Evolutionary conservation across 257 asterid species (phyloP).

Genomic region (Osmanthus fragrans): DNA sequence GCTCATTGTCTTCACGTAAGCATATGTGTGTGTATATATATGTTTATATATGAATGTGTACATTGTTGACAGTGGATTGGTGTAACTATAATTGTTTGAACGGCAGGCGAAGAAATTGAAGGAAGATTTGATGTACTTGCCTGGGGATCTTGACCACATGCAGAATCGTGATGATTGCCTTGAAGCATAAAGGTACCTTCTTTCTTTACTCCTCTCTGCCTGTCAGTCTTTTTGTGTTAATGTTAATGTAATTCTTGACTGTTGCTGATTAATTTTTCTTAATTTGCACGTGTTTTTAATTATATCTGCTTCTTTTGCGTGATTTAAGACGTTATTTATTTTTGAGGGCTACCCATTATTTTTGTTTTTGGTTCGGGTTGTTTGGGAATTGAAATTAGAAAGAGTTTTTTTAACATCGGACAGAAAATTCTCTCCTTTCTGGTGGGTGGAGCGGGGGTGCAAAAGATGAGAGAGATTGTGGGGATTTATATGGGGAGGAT

Average conservation of each 20-base stretch:
- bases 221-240: neutral
- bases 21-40: neutral
- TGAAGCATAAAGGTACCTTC: slow-evolving; percentile 61
- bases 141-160: slow-evolving; percentile 57
- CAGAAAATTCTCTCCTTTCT: neutral
- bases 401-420: neutral
- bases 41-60: neutral
- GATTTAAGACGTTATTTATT: neutral
- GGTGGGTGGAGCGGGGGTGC: neutral
- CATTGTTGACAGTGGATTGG: neutral
- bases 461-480: neutral
- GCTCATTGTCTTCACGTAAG: neutral
- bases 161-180: slow-evolving; percentile 64
- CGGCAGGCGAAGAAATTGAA: slow-evolving; percentile 38
- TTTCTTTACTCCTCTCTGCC: neutral
- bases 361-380: neutral
- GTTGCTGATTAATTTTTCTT: slow-evolving; percentile 6
- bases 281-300: neutral
- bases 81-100: neutral
- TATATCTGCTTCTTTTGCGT: neutral
- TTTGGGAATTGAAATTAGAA: neutral
- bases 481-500: neutral
- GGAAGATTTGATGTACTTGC: slow-evolving; percentile 86
- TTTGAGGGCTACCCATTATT: neutral
- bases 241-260: slow-evolving; percentile 4